These are phyloP conservation scores for Penicillium sp. DNA, from an alignment of 2,329 filamentous ascomycete species.

Conservation along the genomic window DNA sequence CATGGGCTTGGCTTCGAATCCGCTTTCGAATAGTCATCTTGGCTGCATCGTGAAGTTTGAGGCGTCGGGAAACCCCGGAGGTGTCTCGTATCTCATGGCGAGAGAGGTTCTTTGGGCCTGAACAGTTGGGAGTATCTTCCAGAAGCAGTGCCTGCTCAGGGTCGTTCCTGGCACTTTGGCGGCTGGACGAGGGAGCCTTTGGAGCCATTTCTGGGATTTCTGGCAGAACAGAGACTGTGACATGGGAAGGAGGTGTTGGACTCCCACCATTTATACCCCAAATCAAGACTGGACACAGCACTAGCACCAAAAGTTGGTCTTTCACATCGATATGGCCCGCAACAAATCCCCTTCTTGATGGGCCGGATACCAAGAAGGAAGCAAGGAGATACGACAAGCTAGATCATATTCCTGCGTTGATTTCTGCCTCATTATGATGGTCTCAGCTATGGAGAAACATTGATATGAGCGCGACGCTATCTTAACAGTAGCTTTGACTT, in stretches of 20 bases:
- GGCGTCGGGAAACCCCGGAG: background rate
- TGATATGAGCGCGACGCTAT: background rate
- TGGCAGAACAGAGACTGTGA: background rate
- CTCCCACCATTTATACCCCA: background rate
- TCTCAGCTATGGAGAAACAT: background rate
- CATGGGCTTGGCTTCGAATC: background rate
- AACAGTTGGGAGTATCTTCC: background rate
- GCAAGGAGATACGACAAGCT: background rate
- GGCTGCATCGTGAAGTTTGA: background rate
- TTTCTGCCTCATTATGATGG: background rate
- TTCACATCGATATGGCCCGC: background rate
- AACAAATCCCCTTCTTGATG: background rate
- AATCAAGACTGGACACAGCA: background rate
- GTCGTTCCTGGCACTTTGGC: background rate
- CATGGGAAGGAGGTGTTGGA: background rate
- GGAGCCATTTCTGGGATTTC: background rate
- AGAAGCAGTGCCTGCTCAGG: background rate
- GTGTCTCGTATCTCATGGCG: background rate
- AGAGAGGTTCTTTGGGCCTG: background rate
- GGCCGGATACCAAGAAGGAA: background rate
- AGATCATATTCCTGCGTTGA: background rate
- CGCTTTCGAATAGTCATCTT: background rate
- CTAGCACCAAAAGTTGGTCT: background rate
- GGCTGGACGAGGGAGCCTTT: background rate
- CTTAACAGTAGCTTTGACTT: background rate